Evolutionary conservation across 2,329 filamentous ascomycete species (phyloP).

Genomic region (Arthrobotrys iridis): DNA sequence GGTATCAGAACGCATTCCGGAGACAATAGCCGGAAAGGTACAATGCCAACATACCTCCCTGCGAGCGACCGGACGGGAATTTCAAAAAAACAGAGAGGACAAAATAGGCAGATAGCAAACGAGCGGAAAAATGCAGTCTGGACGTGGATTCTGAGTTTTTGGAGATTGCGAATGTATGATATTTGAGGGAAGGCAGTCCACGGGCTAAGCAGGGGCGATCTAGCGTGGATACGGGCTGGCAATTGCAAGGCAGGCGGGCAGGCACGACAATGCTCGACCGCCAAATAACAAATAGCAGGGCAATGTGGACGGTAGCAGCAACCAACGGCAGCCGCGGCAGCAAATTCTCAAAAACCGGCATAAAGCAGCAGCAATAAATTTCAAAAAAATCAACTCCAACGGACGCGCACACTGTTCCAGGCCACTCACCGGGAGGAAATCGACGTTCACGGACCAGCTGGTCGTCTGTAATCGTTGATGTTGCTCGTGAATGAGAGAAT

Average conservation of each 20-base stretch:
- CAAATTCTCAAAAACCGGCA: neutral
- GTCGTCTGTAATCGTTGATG: constrained; percentile 28
- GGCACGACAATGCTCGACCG: constrained; percentile 8
- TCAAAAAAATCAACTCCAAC: constrained; percentile 37
- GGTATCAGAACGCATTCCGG: constrained; percentile 5
- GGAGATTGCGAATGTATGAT: neutral
- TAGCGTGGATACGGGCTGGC: constrained; percentile 25
- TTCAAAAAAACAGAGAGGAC: neutral
- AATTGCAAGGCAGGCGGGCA: too few species aligned
- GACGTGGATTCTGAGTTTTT: constrained; percentile 4
- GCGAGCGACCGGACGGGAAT: constrained; percentile 24
- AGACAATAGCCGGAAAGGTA: constrained; percentile 1
- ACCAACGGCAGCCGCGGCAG: too few species aligned
- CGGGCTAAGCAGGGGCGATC: constrained; percentile 18
- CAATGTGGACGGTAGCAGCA: too few species aligned
- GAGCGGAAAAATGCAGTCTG: constrained; percentile 10
- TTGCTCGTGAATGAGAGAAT: constrained; percentile 53
- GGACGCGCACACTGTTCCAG: constrained; percentile 33
- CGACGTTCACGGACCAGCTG: constrained; percentile 53
- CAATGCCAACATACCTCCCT: constrained; percentile 29
- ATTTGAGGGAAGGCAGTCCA: neutral
- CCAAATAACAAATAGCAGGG: neutral
- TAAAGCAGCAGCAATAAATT: constrained; percentile 11
- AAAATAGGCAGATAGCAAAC: constrained; percentile 14
- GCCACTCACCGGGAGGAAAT: constrained; percentile 51